Evolutionary conservation across 257 asterid genomes (phyloP).

Genomic region (Catharanthus roseus): DNA sequence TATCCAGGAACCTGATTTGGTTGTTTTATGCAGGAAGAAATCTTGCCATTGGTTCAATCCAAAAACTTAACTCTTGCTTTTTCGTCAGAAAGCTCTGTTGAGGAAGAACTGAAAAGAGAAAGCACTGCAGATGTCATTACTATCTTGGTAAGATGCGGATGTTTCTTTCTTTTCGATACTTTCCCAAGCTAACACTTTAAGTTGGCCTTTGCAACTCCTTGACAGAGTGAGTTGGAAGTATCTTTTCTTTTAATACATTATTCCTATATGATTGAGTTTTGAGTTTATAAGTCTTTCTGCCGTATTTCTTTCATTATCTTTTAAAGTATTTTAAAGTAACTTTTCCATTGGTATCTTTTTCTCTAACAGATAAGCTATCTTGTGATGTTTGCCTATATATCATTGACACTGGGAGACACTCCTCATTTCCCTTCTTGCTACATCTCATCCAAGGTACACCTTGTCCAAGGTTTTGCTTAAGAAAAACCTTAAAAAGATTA

Average conservation of each 20-base stretch:
- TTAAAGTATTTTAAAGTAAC: not conserved
- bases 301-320: not conserved
- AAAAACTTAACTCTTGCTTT: constrained; percentile 73
- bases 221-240: not conserved
- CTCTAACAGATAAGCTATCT: constrained; percentile 93
- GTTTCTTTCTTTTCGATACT: not conserved
- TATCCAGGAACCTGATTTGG: constrained; percentile 21
- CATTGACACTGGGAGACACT: constrained; percentile 90
- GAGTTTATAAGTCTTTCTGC: not conserved
- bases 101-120: constrained; percentile 96
- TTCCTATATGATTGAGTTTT: not conserved
- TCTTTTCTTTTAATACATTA: not conserved
- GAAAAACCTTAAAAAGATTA: too few species aligned
- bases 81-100: constrained; percentile 93
- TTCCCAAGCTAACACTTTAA: not conserved
- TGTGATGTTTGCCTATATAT: constrained; percentile 99
- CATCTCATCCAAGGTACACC: constrained; percentile 87
- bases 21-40: constrained; percentile 61
- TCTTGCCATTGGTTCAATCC: constrained; percentile 72
- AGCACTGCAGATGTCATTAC: constrained; percentile 97
- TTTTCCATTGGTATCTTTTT: not conserved
- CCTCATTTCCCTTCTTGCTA: constrained; percentile 70
- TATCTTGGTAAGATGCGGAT: constrained; percentile 53
- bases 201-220: constrained; percentile 8
- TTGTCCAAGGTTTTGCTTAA: not conserved